Conservation (phyloP, 23 red algal species). For the Agarophyton chilense region DNA sequence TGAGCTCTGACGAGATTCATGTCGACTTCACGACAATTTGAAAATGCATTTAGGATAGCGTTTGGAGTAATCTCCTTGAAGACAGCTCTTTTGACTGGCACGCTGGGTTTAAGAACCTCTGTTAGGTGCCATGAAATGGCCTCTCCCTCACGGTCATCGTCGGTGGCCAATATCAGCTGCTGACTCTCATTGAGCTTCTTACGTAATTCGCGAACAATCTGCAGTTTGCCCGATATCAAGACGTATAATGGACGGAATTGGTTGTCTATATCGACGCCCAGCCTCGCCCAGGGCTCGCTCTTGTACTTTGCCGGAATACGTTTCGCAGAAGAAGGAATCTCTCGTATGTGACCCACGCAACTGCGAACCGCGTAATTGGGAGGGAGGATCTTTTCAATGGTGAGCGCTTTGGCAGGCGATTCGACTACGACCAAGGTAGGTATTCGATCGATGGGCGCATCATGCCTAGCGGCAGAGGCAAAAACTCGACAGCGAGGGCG, state of each 20-base stretch:
- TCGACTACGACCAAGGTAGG: conserved; percentile 93
- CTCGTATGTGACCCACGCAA: conserved; percentile 94
- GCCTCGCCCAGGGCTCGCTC: conserved; percentile 80
- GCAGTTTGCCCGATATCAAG: conserved; percentile 64
- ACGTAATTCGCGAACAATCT: conserved; percentile 62
- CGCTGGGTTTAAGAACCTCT: conserved; percentile 82
- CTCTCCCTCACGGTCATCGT: conserved; percentile 98
- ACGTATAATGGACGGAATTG: conserved; percentile 92
- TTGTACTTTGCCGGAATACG: conserved; percentile 88
- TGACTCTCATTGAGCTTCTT: conserved; percentile 50
- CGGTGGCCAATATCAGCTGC: conserved; percentile 93
- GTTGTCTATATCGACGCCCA: conserved; percentile 93
- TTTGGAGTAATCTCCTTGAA: conserved; percentile 97
- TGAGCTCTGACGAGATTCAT: conserved; percentile 93
- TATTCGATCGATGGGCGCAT: not conserved
- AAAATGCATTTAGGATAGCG: conserved; percentile 77
- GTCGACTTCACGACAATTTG: conserved; percentile 80
- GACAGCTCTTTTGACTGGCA: conserved; percentile 89
- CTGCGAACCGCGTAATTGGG: conserved; percentile 73
- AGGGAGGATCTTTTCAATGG: conserved; percentile 89
- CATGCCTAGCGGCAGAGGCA: not conserved
- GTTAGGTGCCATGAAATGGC: conserved; percentile 98
- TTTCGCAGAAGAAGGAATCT: conserved; percentile 90
- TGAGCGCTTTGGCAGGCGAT: conserved; percentile 93
- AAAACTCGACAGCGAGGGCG: not conserved